Percentiles rank a stretch among this genome's conserved stretches.
Conservation (phyloP, 208 protist genomes). For the Angomonas desouzai region DNA sequence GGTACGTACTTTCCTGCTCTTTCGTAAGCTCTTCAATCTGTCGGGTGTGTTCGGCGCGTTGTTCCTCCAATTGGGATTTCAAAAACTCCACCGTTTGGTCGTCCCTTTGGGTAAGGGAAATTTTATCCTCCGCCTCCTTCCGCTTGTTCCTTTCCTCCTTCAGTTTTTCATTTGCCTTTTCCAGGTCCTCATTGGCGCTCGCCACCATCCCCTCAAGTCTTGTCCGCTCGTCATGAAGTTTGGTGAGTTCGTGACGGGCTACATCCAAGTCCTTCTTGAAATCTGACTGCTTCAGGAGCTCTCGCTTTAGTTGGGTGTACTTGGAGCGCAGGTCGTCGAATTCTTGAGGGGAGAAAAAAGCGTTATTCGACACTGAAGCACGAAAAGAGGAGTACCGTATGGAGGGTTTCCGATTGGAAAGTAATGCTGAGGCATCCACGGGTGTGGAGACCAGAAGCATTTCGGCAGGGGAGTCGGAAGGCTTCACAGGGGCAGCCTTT, state of each 20-base stretch:
- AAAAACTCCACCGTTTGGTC: conserved; percentile 34
- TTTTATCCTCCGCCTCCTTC: conserved; percentile 25
- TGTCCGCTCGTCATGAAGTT: conserved; percentile 61
- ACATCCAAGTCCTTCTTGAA: conserved; percentile 78
- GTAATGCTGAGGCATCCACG: conserved; percentile 38
- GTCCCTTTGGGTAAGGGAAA: conserved; percentile 36
- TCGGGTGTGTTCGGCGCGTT: conserved; percentile 46
- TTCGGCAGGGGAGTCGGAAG: conserved; percentile 17
- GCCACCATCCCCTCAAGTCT: conserved; percentile 41
- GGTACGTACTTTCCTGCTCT: conserved; percentile 53
- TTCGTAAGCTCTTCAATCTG: conserved; percentile 51
- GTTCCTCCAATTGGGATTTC: conserved; percentile 54
- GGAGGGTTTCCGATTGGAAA: conserved; percentile 32
- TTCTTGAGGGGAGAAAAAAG: conserved; percentile 70
- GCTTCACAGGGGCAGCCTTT: not conserved
- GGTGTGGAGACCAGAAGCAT: conserved; percentile 62
- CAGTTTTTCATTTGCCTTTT: conserved; percentile 41
- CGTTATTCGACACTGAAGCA: conserved; percentile 50
- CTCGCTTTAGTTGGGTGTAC: conserved; percentile 67
- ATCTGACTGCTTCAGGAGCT: conserved; percentile 70
- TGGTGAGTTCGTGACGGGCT: conserved; percentile 63
- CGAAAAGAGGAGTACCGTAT: conserved; percentile 40
- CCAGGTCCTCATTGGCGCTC: conserved; percentile 43
- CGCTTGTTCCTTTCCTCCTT: conserved; percentile 52
- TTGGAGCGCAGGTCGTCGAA: conserved; percentile 75